Base-by-base conservation (phyloP, 2,329 filamentous ascomycete genomes). In the Phyllosticta citribraziliensis region DNA sequence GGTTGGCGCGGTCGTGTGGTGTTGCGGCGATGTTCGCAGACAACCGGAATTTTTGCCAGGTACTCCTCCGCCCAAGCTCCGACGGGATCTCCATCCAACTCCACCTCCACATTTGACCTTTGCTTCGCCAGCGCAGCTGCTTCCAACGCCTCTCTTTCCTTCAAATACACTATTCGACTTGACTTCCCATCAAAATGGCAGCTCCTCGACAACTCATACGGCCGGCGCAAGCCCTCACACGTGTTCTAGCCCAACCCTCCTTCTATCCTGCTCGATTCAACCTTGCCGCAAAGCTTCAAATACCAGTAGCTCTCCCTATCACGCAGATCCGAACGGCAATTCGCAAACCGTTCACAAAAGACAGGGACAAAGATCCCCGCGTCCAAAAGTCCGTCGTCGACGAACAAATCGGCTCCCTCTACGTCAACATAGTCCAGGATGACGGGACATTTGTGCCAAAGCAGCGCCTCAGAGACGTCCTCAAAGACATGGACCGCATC, bases 401-500 rank as follows among this genome's bases (percentile, higher is more conserved):
- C 73, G 65, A 74, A 17, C 76, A 79, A 56, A 85, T 85, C 67
- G 65, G 64, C 6, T 73, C 74, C 47, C 70, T 73, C 8, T 65
- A 67, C 14, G 71, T 84, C 19, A 72, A 75, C 57, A 67, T 81
- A 60, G 76, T 81, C 40, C 73, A 77, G 60, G 67, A 69, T 1
- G 66, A 70, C 57, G 68, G 74, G 60, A 66, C 63, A n/a, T 76
- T 78, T 61, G 65, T 70, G 12, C 63, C 67, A 1, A 65, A 73
- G 12, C 67, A 69, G 1, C 64, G 65, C 5, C 71, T 74, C 9
- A 58, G 63, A 52, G 66, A 71, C 5, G 69, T 78, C 14, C 75
- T 87, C 2, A 55, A 64, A 3, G 68, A 66, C 5, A 72, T 85
- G 57, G 76, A 87, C 65, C 76, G 75, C 24, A 70, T 73, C n/a